Evolutionary conservation across 257 asterid species (phyloP), one percentile per base, ranked within the genome.

Genomic region (Coffea eugenioides): DNA sequence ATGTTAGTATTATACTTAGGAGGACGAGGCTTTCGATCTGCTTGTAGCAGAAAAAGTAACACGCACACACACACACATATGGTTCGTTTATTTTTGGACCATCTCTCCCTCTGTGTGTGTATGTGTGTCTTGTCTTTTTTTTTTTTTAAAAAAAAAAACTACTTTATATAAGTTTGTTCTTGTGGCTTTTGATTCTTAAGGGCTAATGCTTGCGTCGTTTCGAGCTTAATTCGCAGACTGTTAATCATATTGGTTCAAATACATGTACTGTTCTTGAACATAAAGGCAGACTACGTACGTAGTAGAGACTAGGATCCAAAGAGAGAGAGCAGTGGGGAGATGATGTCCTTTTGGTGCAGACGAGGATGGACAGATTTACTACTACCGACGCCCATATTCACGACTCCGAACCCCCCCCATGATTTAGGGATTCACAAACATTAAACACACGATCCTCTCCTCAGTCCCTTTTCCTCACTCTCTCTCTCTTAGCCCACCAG

Each of bases 371-470:
- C 69, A 8, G 11, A 46, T 27, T 5, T 45, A 27, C 51, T 25
- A 69, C 73, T 34, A 61, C 78, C 54, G 54, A 61, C 78, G 80
- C 34, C 43, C 48, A 21, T 10, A 72, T 46, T 59, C 39, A 79
- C 59, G 71, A 52, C 69, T 48, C n/a, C 25, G 64, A 64, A 23
- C 46, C 62, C 83, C n/a, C 14, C 57, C 70, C 83, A 80, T 73
- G 79, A 80, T 64, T 52, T 64, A 81, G 48, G 66, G 27, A 73
- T 79, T 27, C 65, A 34, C 43, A 61, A 39, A 39, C 43, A 69
- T 69, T 70, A 49, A 78, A 68, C 45, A 59, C 75, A 56, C 4
- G 25, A 18, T 12, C 69, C 46, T 62, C 36, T 69, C 14, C 70
- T 69, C 81, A 34, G 77, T 39, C 71, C 74, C 76, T 78, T 48